Evolutionary conservation across 352 stramenopile genomes (phyloP), one percentile per base, ranked within the genome.

Genomic region (Globisporangium uncinulatum): DNA sequence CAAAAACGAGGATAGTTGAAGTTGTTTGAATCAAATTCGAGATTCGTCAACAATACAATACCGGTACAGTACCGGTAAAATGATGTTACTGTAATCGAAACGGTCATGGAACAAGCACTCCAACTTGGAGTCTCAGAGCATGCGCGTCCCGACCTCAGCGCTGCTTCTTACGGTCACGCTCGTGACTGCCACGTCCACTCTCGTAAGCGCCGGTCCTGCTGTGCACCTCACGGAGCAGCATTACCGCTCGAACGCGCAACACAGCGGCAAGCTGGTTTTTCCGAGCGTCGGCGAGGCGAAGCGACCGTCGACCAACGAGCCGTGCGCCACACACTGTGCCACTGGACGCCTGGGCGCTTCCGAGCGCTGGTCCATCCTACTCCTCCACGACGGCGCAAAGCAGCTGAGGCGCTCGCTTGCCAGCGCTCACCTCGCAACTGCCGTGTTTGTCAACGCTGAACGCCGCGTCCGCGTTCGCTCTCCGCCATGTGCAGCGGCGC

Each of bases 201-300:
- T n/a, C n/a, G n/a, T n/a, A n/a, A n/a, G n/a, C 42, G 42, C 42
- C 17, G 42, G 17, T 15, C 42, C 42, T 15, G 42, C n/a, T n/a
- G 42, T 53, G 11, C 36, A 32, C 6, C 46, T 61, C 34, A 61
- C 45, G 9, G 56, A 61, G 10, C 10, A 55, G 46, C 39, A 51
- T 36, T 55, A 56, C n/a, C 56, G 56, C 48, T 48, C 34, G 24
- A 62, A 62, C 32, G 15, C 11, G 14, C 57, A 62, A 41, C 48
- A 34, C 15, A 31, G 36, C 29, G 56, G 17, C 21, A 2, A 39
- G 11, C 29, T 54, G 5, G 19, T 61, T 11, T 39, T 51, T 37
- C 42, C 54, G 19, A 46, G 9, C 19, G 20, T 24, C 41, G 45
- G 47, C 17, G 42, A 6, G 31, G 14, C 10, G 21, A 45, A 5